Base-by-base conservation (phyloP, 2,329 filamentous ascomycete genomes). In the Parafenestella ontariensis region DNA sequence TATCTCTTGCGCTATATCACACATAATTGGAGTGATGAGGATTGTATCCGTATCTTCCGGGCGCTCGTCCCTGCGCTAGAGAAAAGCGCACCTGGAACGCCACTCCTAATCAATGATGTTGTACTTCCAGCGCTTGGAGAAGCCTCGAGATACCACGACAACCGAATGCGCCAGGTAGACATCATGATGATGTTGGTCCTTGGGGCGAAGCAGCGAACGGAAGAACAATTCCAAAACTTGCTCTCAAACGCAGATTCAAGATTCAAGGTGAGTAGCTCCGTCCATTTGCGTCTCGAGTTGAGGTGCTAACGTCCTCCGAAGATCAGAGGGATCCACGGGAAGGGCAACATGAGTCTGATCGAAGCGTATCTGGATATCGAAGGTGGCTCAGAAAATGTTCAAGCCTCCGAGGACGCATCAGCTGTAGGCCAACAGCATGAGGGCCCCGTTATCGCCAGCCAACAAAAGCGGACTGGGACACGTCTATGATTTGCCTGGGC, bases 1-100 rank as follows among this genome's bases (percentile, higher is more conserved):
- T 80, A 76, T 54, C 59, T 79, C 8, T 61, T 79, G n/a, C 72
- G 77, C 15, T 72, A 71, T 49, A 68, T 78, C n/a, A 61, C 76
- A 10, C 78, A 80, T 54, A 78, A 80, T 49, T 78, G 72, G 73
- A 64, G 64, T 18, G 75, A 79, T 46, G 60, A 65, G 18, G 69
- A 78, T 26, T 70, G 68, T 28, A 61, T 73, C n/a, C 64, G 57
- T 8, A 77, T 79, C 26, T 59, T 79, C 34, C 57, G 57, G 23
- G 61, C 65, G 4, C 34, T 78, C 3, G 56, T 75, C 1, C 72
- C 75, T 3, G 76, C 68, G 3, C 49, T 79, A 49, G 70, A 70
- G 54, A 58, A 60, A 7, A 65, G 58, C 26, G 36, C 31, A 8
- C 49, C 57, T 7, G 66, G 61, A 1, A 75, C 72, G 1, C 61